phyloP scores from a whole-genome alignment of 2,329 filamentous ascomycete species.

The Nannizziopsis arthrosporioides region DNA sequence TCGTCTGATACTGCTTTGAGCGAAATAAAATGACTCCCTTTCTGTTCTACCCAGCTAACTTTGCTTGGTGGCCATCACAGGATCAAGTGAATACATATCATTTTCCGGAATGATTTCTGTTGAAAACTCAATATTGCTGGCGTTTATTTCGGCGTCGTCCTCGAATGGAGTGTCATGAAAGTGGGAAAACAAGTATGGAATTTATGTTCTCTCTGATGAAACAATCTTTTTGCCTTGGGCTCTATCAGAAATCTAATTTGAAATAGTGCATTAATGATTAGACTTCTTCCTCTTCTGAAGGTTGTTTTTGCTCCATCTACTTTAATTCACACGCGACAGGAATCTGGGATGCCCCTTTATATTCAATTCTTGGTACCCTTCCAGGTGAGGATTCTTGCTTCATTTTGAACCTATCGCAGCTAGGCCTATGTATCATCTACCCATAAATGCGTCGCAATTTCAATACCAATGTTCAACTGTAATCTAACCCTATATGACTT shows the following conservation, averaged over 20 bases:
- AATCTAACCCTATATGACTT: too few species aligned
- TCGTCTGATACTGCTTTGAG: background rate
- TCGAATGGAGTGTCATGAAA: background rate
- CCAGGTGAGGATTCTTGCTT: too few species aligned
- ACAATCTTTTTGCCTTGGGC: background rate
- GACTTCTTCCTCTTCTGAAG: background rate
- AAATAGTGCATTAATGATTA: constrained; percentile 3
- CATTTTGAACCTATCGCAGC: too few species aligned
- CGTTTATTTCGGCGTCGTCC: background rate
- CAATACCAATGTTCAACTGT: too few species aligned
- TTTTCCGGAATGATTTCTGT: constrained; percentile 1
- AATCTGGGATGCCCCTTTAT: too few species aligned
- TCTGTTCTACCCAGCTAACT: constrained; percentile 8
- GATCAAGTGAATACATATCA: constrained; percentile 1
- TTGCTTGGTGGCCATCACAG: constrained; percentile 7
- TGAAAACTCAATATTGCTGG: constrained; percentile 1
- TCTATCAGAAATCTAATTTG: constrained; percentile 6
- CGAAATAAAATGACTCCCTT: background rate
- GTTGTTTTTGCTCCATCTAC: background rate
- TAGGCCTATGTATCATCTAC: too few species aligned
- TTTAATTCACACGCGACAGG: too few species aligned
- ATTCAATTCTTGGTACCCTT: too few species aligned
- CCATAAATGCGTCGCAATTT: too few species aligned
- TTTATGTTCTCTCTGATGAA: constrained; percentile 5
- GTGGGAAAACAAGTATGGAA: constrained; percentile 5